Percentiles rank a stretch among this genome's conserved stretches.
Conservation (phyloP, 495 filamentous ascomycete species). For the Beverwykella pulmonaria region DNA sequence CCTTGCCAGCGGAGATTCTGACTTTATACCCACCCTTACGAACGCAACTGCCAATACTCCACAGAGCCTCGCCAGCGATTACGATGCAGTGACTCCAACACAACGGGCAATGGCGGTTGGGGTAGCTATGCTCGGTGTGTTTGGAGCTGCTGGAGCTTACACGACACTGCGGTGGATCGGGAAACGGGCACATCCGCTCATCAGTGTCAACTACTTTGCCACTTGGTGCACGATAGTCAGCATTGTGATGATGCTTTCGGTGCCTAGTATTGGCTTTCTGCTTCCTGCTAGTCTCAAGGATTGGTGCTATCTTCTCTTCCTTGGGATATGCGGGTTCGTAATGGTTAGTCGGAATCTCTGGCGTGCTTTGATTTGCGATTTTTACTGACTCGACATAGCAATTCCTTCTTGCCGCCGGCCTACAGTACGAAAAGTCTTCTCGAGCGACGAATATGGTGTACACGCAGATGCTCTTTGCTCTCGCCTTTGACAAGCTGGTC, state of each 20-base stretch:
- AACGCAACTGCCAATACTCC: conserved; percentile 39
- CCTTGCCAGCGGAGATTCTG: conserved; percentile 41
- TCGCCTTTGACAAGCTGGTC: conserved; percentile 76
- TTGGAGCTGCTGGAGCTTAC: conserved; percentile 76
- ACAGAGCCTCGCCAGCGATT: conserved; percentile 30
- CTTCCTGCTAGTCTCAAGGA: conserved; percentile 64
- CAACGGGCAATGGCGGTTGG: conserved; percentile 75
- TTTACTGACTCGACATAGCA: conserved; percentile 51
- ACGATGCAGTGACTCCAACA: conserved; percentile 55
- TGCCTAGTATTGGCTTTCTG: conserved; percentile 59
- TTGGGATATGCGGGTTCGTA: conserved; percentile 77
- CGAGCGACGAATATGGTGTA: conserved; percentile 89
- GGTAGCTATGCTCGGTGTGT: conserved; percentile 75
- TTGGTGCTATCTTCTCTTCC: conserved; percentile 69
- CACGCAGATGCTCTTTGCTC: conserved; percentile 88
- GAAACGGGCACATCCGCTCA: conserved; percentile 76
- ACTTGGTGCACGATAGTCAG: conserved; percentile 69
- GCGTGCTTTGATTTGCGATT: neutral
- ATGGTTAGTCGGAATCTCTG: conserved; percentile 50
- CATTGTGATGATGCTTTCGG: conserved; percentile 57
- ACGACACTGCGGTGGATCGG: conserved; percentile 86
- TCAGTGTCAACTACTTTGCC: conserved; percentile 86
- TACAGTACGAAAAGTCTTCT: conserved; percentile 63
- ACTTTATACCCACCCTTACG: conserved; percentile 43
- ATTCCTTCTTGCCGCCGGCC: conserved; percentile 79